These are phyloP conservation scores for Orbilia quercus DNA, from an alignment of 2,329 filamentous ascomycete genomes.

Conservation along the genomic window DNA sequence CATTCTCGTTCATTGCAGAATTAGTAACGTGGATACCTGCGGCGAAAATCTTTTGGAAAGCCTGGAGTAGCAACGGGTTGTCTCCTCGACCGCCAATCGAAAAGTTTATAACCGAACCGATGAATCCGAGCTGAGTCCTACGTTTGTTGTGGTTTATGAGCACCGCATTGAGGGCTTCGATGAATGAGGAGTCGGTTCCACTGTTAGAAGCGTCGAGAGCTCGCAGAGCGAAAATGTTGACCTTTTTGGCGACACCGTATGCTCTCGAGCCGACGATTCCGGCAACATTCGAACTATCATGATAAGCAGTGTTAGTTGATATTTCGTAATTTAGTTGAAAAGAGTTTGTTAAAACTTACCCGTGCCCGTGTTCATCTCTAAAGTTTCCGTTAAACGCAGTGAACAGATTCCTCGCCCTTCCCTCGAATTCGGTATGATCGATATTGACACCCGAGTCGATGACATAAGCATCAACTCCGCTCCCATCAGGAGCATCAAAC, in stretches of 20 bases:
- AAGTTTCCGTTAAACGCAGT: conserved; percentile 21
- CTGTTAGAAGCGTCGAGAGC: conserved; percentile 63
- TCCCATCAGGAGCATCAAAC: conserved; percentile 8
- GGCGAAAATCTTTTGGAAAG: conserved; percentile 66
- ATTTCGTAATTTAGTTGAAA: not conserved
- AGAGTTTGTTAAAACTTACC: conserved; percentile 4
- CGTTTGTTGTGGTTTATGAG: conserved; percentile 64
- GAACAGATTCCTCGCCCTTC: conserved; percentile 29
- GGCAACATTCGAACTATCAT: conserved; percentile 36
- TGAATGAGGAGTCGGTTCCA: conserved; percentile 63
- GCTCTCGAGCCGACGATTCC: conserved; percentile 59
- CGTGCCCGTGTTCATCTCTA: conserved; percentile 10
- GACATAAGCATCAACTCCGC: conserved; percentile 18
- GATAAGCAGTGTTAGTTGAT: not conserved
- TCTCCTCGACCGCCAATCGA: conserved; percentile 67
- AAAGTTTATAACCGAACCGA: conserved; percentile 68
- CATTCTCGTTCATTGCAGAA: conserved; percentile 63
- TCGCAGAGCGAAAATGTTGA: conserved; percentile 66
- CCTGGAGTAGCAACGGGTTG: conserved; percentile 67
- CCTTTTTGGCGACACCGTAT: conserved; percentile 66
- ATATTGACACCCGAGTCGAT: conserved; percentile 58
- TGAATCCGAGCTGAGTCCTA: conserved; percentile 62
- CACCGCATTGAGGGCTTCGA: conserved; percentile 64
- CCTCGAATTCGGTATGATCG: conserved; percentile 59
- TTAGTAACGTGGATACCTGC: conserved; percentile 64